Evolutionary conservation across 805 yeast species (phyloP).

Genomic region (Yamadazyma sp.): DNA sequence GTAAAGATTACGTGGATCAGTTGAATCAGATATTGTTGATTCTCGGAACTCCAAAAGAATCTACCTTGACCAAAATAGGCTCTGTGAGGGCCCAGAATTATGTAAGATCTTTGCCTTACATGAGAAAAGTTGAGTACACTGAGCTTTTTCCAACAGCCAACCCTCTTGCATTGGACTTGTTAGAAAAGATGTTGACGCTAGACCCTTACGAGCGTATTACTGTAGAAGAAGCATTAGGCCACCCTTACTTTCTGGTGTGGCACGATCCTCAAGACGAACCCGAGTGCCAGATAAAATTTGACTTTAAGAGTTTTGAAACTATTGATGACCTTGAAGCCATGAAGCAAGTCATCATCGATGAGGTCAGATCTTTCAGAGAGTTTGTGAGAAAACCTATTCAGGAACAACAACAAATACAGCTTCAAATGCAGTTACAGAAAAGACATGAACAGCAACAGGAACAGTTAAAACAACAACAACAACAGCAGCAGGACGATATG

Average conservation of each 20-base stretch:
- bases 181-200: constrained; percentile 80
- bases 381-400: constrained; percentile 77
- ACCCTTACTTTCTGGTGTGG: constrained; percentile 90
- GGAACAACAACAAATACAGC: constrained; percentile 46
- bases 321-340: constrained; percentile 75
- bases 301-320: constrained; percentile 77
- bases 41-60: constrained; percentile 83
- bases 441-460: constrained; percentile 24
- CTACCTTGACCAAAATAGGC: constrained; percentile 52
- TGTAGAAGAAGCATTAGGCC: constrained; percentile 86
- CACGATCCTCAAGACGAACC: constrained; percentile 94
- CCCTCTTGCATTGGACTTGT: constrained; percentile 79
- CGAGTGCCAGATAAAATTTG: constrained; percentile 75
- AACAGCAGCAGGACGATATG: constrained; percentile 21
- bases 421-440: constrained; percentile 32
- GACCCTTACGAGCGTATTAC: constrained; percentile 88
- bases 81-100: constrained; percentile 89
- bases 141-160: constrained; percentile 81
- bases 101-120: constrained; percentile 80
- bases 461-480: constrained; percentile 18
- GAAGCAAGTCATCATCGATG: constrained; percentile 76
- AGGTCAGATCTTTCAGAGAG: constrained; percentile 74
- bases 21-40: constrained; percentile 81
- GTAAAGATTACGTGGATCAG: constrained; percentile 95
- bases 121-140: constrained; percentile 73